Base-by-base conservation (phyloP, 148 eudicot species). In the Cornus controversa region DNA sequence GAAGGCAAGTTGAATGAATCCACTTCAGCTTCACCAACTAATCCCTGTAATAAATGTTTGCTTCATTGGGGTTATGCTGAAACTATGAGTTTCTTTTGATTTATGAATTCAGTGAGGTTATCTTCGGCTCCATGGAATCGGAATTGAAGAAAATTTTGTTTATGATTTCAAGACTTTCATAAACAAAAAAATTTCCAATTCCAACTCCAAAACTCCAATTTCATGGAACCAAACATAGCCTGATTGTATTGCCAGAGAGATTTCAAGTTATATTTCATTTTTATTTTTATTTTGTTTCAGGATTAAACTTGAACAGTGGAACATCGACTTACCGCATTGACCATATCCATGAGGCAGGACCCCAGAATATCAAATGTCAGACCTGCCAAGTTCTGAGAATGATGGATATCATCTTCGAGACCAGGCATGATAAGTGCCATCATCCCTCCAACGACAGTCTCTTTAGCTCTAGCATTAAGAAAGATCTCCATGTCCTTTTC, bases 1-100 rank as follows among this genome's bases (percentile, higher is more conserved):
- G 67, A 16, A n/a, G 79, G 79, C 31, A 76, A 22, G 79, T 76
- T 67, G 66, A 76, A 76, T 16, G 79, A 16, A 29, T 76, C 79
- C 64, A 76, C 50, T 16, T 76, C 16, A 50, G 65, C 66, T 68
- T 76, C 36, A 29, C 28, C 34, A 0, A 76, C 34, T 23, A 20
- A 68, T 13, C 79, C 79, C 79, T 76, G 70, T 29, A 67, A 27
- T 18, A 67, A 16, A 67, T 3, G 20, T 10, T 4, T 45, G 10
- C 50, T 8, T 45, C 13, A 13, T 16, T 31, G 22, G 18, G 62
- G 2, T 14, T 54, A 54, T 16, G 15, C 22, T 14, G 58, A 5
- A 15, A n/a, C n/a, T n/a, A n/a, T 31, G 34, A 31, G 34, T 31
- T 31, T 31, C 34, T 31, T 3, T 31, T 31, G 34, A 31, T 31